These are phyloP conservation scores for Phialophora expanda DNA, from an alignment of 2,329 filamentous ascomycete genomes.

Conservation along the genomic window DNA sequence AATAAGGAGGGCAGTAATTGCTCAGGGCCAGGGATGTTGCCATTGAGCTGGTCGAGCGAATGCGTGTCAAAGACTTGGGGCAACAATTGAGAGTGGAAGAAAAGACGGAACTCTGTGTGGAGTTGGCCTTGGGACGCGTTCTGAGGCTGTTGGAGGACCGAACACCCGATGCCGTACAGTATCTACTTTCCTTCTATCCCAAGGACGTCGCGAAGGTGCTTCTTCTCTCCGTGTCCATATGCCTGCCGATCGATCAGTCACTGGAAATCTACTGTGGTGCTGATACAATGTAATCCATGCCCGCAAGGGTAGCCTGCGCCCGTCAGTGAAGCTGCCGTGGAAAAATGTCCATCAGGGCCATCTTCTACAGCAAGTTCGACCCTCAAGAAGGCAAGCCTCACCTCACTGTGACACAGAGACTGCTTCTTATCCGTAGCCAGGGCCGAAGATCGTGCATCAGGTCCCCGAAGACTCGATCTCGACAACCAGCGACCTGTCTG, in stretches of 20 bases:
- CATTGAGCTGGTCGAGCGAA: too few species aligned
- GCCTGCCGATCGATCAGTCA: neutral
- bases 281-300: neutral
- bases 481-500: conserved; percentile 51
- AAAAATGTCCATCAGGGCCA: conserved; percentile 63
- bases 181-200: neutral
- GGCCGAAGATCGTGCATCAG: conserved; percentile 68
- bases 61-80: too few species aligned
- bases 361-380: conserved; percentile 72
- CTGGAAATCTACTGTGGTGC: neutral
- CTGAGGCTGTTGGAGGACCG: too few species aligned
- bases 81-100: too few species aligned
- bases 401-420: neutral
- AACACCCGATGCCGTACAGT: too few species aligned
- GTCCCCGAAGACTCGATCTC: conserved; percentile 66
- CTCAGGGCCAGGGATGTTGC: too few species aligned
- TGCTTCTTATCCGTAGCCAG: conserved; percentile 45
- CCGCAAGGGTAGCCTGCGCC: neutral
- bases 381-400: conserved; percentile 56
- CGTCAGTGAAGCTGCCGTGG: neutral
- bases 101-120: too few species aligned
- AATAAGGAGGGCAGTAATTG: too few species aligned
- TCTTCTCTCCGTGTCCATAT: neutral
- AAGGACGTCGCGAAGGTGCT: neutral
- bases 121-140: too few species aligned